These are phyloP conservation scores for Golubevia pallescens DNA, from an alignment of 1,284 basidiomycete species.

Conservation along the genomic window DNA sequence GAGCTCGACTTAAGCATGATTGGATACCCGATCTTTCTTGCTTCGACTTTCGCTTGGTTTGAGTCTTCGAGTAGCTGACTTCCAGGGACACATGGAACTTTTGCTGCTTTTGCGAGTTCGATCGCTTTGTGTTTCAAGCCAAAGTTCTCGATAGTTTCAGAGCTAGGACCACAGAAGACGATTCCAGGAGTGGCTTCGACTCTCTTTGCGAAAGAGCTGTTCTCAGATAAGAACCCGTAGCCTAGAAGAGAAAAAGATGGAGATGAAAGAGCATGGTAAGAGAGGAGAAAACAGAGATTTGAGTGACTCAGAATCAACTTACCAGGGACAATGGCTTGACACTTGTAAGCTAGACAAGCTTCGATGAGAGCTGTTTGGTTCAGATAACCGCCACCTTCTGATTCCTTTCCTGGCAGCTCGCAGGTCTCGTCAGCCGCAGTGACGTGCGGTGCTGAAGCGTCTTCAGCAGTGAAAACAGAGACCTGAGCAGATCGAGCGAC, in stretches of 20 bases:
- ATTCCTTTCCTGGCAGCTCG: constrained; percentile 21
- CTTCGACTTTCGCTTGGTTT: constrained; percentile 12
- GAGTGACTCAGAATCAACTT: no score
- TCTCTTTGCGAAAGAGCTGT: constrained; percentile 14
- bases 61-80: constrained; percentile 10
- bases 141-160: constrained; percentile 19
- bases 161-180: constrained; percentile 20
- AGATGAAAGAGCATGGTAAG: no score
- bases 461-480: constrained; percentile 19
- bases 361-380: constrained; percentile 20
- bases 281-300: no score
- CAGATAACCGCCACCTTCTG: constrained; percentile 25
- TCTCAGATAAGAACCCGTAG: constrained; percentile 32
- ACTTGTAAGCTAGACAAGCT: constrained; percentile 9
- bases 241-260: no score
- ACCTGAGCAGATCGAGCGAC: no score
- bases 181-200: constrained; percentile 15
- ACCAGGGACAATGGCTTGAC: constrained; percentile 22
- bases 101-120: constrained; percentile 14
- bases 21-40: constrained; percentile 20
- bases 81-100: constrained; percentile 25
- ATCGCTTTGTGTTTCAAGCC: constrained; percentile 23
- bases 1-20: constrained; percentile 28
- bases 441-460: constrained; percentile 14
- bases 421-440: constrained; percentile 15